Base-by-base conservation (phyloP, 805 yeast species). In the Danielia reshetovae region DNA sequence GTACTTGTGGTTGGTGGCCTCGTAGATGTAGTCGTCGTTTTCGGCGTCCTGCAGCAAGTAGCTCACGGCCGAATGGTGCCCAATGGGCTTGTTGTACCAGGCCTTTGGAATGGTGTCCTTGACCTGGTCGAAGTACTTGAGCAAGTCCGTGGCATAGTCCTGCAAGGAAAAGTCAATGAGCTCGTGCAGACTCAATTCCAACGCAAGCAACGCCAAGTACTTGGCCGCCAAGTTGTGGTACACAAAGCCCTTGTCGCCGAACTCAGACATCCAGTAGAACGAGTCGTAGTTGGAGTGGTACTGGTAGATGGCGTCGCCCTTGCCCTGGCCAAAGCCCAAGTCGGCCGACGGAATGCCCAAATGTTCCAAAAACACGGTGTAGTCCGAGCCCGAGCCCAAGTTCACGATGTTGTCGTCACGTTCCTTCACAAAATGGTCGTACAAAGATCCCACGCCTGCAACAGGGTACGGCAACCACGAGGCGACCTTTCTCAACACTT, bases 281-380 rank as follows among this genome's bases (percentile, higher is more conserved):
- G 81, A 70, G 49, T 81, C 87, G 48, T 68, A 79, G 34, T 68
- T 67, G 6, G 86, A 79, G 49, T 77, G 77, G 34, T 62, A 59
- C 42, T 77, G 81, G 35, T 70, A 70, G n/a, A 77, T 62, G 4
- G 81, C 71, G 51, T 77, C 81, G 4, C 47, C 45, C 8, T 42
- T 35, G 2, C 56, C 58, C 31, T 61, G 52, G 27, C 51, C 52
- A 61, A 48, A 32, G 7, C 75, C 39, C 9, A 44, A 9, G 65
- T 63, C 53, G 8, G 77, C 67, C 0, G 83, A 70, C 2, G 89
- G 85, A 25, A 82, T 72, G 5, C 87, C 89, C 43, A 81, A 53
- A 50, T 76, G 79, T 47, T 74, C 74, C 54, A 81, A 85, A 45
- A 80, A 79, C 7, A 76, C 77, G 2, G 75, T 66, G 48, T 65